Conservation (phyloP, 192 early-diverging fungal genomes). For the Backusella tuberculispora region DNA sequence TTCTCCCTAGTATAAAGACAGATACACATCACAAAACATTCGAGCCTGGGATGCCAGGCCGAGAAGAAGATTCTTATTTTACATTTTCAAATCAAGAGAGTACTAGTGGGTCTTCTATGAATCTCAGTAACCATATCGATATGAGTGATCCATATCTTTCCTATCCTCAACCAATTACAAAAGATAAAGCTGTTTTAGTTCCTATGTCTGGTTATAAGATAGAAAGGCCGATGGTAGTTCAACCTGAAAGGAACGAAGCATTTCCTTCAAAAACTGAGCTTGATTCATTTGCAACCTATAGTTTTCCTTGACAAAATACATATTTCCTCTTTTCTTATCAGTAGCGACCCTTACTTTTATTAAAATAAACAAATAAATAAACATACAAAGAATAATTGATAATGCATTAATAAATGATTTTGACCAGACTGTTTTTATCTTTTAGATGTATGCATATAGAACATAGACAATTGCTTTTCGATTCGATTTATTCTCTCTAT, state of each 20-base stretch:
- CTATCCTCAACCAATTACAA: not conserved
- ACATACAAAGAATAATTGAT: no score
- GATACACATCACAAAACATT: not conserved
- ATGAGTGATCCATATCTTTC: not conserved
- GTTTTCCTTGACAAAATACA: not conserved
- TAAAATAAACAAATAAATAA: not conserved
- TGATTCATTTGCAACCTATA: constrained; percentile 13
- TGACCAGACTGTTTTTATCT: not conserved
- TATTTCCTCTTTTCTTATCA: not conserved
- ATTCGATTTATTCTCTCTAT: not conserved
- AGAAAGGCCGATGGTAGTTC: not conserved
- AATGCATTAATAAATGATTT: not conserved
- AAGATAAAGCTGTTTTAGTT: not conserved
- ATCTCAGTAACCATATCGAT: not conserved
- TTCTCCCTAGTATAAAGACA: no score
- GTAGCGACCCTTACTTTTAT: not conserved
- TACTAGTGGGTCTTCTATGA: not conserved
- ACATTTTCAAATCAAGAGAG: not conserved
- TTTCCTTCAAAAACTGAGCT: constrained; percentile 2
- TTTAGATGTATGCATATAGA: not conserved
- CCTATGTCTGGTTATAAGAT: constrained; percentile 5
- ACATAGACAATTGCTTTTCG: not conserved
- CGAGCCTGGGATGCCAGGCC: not conserved
- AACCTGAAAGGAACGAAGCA: not conserved
- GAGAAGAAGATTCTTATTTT: not conserved